phyloP scores from a whole-genome alignment of 2,329 filamentous ascomycete genomes.

The Exophiala xenobiotica region DNA sequence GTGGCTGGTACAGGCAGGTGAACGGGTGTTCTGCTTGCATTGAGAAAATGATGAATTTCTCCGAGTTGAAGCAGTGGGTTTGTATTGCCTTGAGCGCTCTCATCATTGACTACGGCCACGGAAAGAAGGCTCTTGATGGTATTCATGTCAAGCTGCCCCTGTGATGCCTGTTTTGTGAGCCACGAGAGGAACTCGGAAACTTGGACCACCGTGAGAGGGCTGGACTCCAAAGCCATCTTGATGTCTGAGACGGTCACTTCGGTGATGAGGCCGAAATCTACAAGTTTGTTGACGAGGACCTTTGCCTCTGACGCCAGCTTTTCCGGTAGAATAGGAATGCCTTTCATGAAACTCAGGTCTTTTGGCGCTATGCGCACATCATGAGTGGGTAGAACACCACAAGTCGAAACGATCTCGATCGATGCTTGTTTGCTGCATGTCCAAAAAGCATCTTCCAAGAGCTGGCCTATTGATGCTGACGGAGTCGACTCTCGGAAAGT shows the following conservation, averaged over 20 bases:
- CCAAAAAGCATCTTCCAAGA: constrained; percentile 96
- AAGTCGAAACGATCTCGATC: constrained; percentile 84
- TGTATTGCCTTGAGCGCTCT: constrained; percentile 56
- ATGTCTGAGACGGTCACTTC: constrained; percentile 87
- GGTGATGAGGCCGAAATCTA: constrained; percentile 81
- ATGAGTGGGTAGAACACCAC: constrained; percentile 80
- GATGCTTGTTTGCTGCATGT: constrained; percentile 77
- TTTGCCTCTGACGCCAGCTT: constrained; percentile 65
- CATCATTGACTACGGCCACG: constrained; percentile 62
- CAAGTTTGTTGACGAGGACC: constrained; percentile 76
- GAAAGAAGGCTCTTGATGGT: constrained; percentile 71
- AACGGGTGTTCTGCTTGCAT: constrained; percentile 74
- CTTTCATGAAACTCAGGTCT: constrained; percentile 76
- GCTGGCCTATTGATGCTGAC: constrained; percentile 75
- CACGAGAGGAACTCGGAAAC: constrained; percentile 81
- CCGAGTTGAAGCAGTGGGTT: constrained; percentile 75
- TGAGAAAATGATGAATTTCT: constrained; percentile 72
- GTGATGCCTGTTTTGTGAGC: constrained; percentile 70
- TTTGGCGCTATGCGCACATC: constrained; percentile 74
- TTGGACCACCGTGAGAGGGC: constrained; percentile 76
- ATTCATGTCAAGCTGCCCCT: constrained; percentile 68
- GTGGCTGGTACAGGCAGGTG: constrained; percentile 75
- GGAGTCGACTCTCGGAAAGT: constrained; percentile 89
- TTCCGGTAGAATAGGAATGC: constrained; percentile 81
- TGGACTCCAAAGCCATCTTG: constrained; percentile 74